These are phyloP conservation scores for Polyrhizophydium stewartii DNA, from an alignment of 371 early-diverging fungal species.

Conservation along the genomic window DNA sequence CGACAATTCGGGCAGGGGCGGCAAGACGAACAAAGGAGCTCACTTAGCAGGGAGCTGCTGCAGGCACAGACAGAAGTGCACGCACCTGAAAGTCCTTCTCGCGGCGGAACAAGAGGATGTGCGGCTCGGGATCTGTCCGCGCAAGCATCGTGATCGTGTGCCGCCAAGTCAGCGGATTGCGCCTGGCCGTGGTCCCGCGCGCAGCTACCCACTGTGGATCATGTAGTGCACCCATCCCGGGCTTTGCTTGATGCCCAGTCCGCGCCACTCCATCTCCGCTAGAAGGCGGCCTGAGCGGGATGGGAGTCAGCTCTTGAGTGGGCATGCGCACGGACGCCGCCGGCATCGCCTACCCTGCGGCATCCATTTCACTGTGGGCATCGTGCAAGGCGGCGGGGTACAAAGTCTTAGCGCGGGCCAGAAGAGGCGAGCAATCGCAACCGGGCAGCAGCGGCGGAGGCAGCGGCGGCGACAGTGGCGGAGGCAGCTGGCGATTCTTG, in stretches of 20 bases:
- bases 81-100: conserved; percentile 52
- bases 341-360: conserved; percentile 7
- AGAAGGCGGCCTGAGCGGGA: conserved; percentile 35
- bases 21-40: no score
- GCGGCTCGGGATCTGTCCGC: conserved; percentile 70
- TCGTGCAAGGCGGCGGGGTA: no score
- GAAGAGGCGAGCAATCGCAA: background rate
- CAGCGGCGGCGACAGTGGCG: background rate
- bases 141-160: background rate
- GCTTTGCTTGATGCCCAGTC: conserved; percentile 71
- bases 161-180: background rate
- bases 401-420: no score
- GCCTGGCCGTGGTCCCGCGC: no score
- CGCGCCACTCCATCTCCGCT: conserved; percentile 67
- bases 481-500: no score
- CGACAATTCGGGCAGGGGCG: no score
- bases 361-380: conserved; percentile 8
- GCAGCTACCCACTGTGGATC: conserved; percentile 64
- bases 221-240: conserved; percentile 83
- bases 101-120: conserved; percentile 73
- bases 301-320: background rate
- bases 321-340: background rate
- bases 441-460: no score
- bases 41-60: no score
- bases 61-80: no score